Percentiles rank a stretch among this genome's conserved stretches.
Evolutionary conservation across 2,329 filamentous ascomycete genomes (phyloP).

Genomic region (Elsinoe fawcettii): DNA sequence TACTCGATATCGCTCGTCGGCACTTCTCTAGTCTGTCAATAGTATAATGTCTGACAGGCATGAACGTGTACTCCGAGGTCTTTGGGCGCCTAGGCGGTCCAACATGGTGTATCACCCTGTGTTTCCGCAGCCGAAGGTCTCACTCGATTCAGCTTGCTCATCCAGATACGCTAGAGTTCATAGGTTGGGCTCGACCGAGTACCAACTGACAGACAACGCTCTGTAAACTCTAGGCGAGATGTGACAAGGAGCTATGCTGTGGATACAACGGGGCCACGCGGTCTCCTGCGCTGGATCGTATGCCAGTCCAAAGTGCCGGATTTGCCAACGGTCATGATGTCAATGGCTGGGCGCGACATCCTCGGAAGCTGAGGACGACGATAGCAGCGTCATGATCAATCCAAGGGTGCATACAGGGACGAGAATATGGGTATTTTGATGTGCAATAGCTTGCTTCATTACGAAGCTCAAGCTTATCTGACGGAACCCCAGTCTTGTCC

Average conservation of each 20-base stretch:
- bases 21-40: not conserved
- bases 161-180: too few species aligned
- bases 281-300: not conserved
- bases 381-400: not conserved
- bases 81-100: too few species aligned
- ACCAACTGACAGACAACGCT: not conserved
- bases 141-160: too few species aligned
- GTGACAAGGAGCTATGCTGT: not conserved
- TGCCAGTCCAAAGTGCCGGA: not conserved
- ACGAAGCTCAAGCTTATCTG: not conserved
- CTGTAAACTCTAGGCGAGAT: not conserved
- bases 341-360: not conserved
- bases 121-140: too few species aligned
- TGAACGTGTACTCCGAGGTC: too few species aligned
- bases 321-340: slow-evolving; percentile 6
- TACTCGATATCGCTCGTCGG: not conserved
- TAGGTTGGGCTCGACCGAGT: not conserved
- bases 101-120: too few species aligned
- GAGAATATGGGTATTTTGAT: too few species aligned
- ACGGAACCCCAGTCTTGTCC: not conserved
- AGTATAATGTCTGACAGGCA: not conserved
- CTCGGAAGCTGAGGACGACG: not conserved
- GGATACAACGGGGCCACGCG: slow-evolving; percentile 3
- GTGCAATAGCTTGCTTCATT: not conserved
- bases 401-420: too few species aligned